Conservation (phyloP, 139 green algal species). For the Gonium pectorale region DNA sequence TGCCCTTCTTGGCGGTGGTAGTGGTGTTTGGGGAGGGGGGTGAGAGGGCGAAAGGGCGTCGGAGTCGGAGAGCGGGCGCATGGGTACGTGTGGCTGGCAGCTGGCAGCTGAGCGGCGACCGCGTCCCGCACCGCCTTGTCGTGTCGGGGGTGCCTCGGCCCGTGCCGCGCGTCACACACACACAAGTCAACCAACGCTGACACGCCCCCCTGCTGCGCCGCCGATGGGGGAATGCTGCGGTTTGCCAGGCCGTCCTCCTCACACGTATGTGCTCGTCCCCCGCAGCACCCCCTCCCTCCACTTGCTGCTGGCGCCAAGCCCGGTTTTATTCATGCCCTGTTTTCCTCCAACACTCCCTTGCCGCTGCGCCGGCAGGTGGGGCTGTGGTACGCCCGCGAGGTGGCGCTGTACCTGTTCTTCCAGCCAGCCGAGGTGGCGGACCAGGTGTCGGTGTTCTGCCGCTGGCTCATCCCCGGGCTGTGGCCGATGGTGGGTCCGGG, state of each 20-base stretch:
- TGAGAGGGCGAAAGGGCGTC: neutral
- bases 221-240: too few relatives aligned
- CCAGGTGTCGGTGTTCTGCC: slow-evolving; percentile 19
- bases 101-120: too few relatives aligned
- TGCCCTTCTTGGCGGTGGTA: slow-evolving; percentile 2
- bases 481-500: slow-evolving; percentile 50
- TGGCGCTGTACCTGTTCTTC: slow-evolving; percentile 31
- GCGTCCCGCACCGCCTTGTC: too few relatives aligned
- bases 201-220: too few relatives aligned
- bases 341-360: neutral
- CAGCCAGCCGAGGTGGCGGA: slow-evolving; percentile 24
- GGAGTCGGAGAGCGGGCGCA: neutral
- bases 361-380: neutral
- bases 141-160: too few relatives aligned
- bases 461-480: slow-evolving; percentile 57
- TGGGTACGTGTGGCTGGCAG: too few relatives aligned
- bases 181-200: too few relatives aligned
- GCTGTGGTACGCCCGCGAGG: slow-evolving; percentile 32
- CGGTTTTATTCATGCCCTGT: too few relatives aligned
- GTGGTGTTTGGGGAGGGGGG: neutral
- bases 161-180: too few relatives aligned
- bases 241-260: neutral
- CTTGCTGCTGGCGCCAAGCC: too few relatives aligned
- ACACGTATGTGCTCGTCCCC: neutral
- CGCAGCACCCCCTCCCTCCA: neutral